Conservation (phyloP, 2,329 filamentous ascomycete genomes). For the Celoporthe dispersa region DNA sequence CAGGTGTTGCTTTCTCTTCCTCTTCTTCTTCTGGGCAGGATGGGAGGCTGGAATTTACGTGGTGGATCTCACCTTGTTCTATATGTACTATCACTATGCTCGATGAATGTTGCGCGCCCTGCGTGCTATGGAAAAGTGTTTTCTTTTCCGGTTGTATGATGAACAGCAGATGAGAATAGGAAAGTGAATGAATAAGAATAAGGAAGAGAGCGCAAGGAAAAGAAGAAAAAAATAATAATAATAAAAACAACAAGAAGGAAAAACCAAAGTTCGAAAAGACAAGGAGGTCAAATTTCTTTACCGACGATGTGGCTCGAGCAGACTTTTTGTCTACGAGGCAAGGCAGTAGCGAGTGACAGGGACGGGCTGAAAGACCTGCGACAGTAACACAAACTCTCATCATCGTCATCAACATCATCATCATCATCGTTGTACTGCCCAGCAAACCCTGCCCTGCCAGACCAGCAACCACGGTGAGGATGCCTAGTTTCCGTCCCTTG, state of each 20-base stretch:
- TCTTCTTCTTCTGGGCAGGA: background rate
- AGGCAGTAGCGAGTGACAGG: background rate
- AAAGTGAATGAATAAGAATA: background rate
- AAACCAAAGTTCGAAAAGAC: background rate
- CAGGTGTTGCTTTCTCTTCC: background rate
- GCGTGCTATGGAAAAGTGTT: background rate
- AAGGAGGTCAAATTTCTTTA: background rate
- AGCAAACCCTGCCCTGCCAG: background rate
- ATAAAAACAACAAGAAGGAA: background rate
- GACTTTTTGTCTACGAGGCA: background rate
- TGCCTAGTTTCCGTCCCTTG: background rate
- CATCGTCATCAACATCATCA: background rate
- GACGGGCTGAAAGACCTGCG: background rate
- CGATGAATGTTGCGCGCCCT: background rate
- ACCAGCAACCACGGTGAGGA: slow-evolving; percentile 2
- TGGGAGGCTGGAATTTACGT: background rate
- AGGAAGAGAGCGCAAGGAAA: background rate
- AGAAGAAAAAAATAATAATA: background rate
- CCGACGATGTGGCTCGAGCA: background rate
- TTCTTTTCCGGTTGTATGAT: background rate
- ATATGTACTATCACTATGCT: no score
- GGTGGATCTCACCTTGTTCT: slow-evolving; percentile 5
- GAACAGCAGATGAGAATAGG: background rate
- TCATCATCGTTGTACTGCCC: background rate
- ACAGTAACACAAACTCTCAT: background rate